Conservation (phyloP, 2,329 filamentous ascomycete species). For the Nemania abortiva region DNA sequence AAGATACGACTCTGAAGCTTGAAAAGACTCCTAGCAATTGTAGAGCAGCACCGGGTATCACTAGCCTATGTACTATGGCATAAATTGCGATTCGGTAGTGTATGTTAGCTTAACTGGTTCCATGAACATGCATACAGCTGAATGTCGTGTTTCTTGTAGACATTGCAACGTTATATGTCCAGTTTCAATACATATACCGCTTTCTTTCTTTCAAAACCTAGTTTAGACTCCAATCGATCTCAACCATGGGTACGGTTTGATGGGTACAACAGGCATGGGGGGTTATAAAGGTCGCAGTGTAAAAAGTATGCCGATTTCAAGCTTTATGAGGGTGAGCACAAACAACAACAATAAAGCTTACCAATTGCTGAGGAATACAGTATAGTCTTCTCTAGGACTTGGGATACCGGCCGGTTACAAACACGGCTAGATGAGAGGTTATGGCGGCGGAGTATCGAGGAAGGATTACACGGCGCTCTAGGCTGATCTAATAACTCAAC, state of each 20-base stretch:
- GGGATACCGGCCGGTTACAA: not conserved
- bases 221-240: not conserved
- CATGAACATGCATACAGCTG: not conserved
- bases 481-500: constrained; percentile 2
- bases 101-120: not conserved
- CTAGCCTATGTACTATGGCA: not conserved
- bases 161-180: not conserved
- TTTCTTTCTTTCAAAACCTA: too few species aligned
- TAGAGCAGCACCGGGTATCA: not conserved
- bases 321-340: not conserved
- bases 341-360: constrained; percentile 14
- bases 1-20: constrained; percentile 1
- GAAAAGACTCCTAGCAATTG: not conserved
- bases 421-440: not conserved
- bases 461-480: not conserved
- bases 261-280: not conserved
- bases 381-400: not conserved
- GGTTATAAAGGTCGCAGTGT: not conserved
- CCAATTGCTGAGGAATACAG: constrained; percentile 27
- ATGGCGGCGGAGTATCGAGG: not conserved
- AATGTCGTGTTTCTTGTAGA: not conserved
- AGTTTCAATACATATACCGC: not conserved
- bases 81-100: not conserved
- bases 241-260: not conserved
- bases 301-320: not conserved